A percentile compares a stretch with the other conserved stretches of the same genome.
Evolutionary conservation across 1,284 basidiomycete species (phyloP).

Genomic region (Ustilago tritici): DNA sequence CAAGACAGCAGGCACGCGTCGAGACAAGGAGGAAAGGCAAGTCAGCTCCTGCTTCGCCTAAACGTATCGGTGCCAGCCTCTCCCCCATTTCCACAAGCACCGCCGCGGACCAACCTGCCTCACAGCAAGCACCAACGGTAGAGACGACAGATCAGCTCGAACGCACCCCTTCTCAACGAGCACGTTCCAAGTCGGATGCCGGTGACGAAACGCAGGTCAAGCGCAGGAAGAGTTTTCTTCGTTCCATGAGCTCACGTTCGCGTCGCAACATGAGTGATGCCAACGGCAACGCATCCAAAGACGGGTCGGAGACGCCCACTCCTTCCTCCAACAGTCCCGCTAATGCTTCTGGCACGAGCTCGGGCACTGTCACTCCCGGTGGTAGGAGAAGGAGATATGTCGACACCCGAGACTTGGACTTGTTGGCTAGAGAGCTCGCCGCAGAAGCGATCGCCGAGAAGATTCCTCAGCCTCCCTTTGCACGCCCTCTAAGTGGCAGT

Average conservation of each 20-base stretch:
- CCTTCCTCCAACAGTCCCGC: slow-evolving; percentile 20
- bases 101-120: slow-evolving; percentile 4
- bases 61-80: slow-evolving; percentile 23
- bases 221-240: slow-evolving; percentile 43
- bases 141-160: slow-evolving; percentile 7
- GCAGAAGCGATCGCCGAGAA: slow-evolving; percentile 56
- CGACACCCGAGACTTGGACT: slow-evolving; percentile 59
- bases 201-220: slow-evolving; percentile 28
- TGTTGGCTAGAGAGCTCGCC: slow-evolving; percentile 58
- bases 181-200: slow-evolving; percentile 51
- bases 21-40: slow-evolving; percentile 45
- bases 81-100: slow-evolving; percentile 25
- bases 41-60: slow-evolving; percentile 48
- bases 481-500: slow-evolving; percentile 41
- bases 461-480: slow-evolving; percentile 42
- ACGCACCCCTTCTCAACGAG: slow-evolving; percentile 31
- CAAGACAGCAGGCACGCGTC: slow-evolving; percentile 47
- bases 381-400: slow-evolving; percentile 47
- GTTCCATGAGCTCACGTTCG: slow-evolving; percentile 27
- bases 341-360: slow-evolving; percentile 14
- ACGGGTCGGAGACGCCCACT: slow-evolving; percentile 25
- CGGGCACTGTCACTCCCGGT: slow-evolving; percentile 34
- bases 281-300: slow-evolving; percentile 5
- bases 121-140: background rate
- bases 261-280: slow-evolving; percentile 18